These are phyloP conservation scores for Leptographium wingfieldii DNA, from an alignment of 2,329 filamentous ascomycete genomes.

Conservation along the genomic window DNA sequence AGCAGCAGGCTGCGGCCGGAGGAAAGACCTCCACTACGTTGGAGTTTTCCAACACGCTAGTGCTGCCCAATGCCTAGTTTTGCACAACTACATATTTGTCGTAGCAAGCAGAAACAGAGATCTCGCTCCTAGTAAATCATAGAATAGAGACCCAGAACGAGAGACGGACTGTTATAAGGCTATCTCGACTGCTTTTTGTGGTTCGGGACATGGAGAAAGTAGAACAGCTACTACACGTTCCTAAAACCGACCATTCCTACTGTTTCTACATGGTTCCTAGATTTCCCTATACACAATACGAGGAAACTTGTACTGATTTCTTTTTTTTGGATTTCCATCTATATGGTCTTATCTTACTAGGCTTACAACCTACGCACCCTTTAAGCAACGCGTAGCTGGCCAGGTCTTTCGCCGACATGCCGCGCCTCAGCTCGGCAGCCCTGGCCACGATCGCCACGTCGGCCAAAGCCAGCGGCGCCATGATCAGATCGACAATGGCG, in stretches of 20 bases:
- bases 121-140: background rate
- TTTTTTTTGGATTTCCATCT: too few relatives aligned
- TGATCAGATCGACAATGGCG: slow-evolving; percentile 10
- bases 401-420: background rate
- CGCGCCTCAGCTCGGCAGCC: slow-evolving; percentile 1
- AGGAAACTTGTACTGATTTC: too few relatives aligned
- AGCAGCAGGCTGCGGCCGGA: slow-evolving; percentile 14
- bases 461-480: slow-evolving; percentile 10
- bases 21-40: slow-evolving; percentile 29
- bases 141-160: background rate
- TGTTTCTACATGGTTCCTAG: too few relatives aligned
- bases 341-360: too few relatives aligned
- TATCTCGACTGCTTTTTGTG: too few relatives aligned
- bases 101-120: background rate
- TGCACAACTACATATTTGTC: background rate
- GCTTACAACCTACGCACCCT: too few relatives aligned
- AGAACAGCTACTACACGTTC: too few relatives aligned
- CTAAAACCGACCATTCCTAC: too few relatives aligned
- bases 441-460: slow-evolving; percentile 5
- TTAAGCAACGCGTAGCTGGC: background rate
- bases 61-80: background rate
- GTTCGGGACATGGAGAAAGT: too few relatives aligned
- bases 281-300: too few relatives aligned
- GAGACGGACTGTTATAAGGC: background rate
- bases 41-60: slow-evolving; percentile 51